phyloP scores from a whole-genome alignment of 495 filamentous ascomycete species.

The Pseudotulostoma volvatum region DNA sequence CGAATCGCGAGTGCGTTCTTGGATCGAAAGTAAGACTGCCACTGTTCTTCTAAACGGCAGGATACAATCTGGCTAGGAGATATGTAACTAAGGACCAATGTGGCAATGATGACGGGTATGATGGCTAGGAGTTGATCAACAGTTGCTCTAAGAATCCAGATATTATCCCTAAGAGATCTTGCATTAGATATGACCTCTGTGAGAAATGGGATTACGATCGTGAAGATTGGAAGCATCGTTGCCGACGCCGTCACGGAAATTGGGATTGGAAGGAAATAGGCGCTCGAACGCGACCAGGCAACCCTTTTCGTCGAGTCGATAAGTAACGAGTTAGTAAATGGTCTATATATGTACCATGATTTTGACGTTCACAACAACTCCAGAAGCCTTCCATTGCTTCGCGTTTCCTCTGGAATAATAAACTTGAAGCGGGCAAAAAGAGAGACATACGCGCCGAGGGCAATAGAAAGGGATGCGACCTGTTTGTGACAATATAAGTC shows the following conservation, averaged over 20 bases:
- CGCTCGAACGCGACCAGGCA: slow-evolving; percentile 14
- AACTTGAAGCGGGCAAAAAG: too few species aligned
- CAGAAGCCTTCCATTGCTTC: too few species aligned
- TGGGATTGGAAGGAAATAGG: slow-evolving; percentile 13
- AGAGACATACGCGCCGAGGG: too few species aligned
- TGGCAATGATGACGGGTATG: slow-evolving; percentile 36
- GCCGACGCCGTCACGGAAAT: slow-evolving; percentile 14
- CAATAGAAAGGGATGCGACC: too few species aligned
- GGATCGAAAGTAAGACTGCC: slow-evolving; percentile 31
- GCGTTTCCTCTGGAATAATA: too few species aligned
- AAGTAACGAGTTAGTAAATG: too few species aligned
- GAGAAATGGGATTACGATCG: neutral
- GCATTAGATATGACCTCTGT: neutral
- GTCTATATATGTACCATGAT: too few species aligned
- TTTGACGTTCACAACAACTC: too few species aligned
- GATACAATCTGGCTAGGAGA: slow-evolving; percentile 26
- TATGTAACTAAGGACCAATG: slow-evolving; percentile 37
- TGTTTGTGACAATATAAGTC: too few species aligned
- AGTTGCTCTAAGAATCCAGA: slow-evolving; percentile 3
- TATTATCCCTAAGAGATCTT: neutral
- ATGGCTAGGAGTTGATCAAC: slow-evolving; percentile 24
- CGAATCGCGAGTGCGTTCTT: slow-evolving; percentile 37
- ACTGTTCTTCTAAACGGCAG: slow-evolving; percentile 37
- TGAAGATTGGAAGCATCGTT: neutral
- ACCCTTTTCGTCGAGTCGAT: slow-evolving; percentile 9